phyloP scores from a whole-genome alignment of 345 rosid species.

The Nasturtium officinale region DNA sequence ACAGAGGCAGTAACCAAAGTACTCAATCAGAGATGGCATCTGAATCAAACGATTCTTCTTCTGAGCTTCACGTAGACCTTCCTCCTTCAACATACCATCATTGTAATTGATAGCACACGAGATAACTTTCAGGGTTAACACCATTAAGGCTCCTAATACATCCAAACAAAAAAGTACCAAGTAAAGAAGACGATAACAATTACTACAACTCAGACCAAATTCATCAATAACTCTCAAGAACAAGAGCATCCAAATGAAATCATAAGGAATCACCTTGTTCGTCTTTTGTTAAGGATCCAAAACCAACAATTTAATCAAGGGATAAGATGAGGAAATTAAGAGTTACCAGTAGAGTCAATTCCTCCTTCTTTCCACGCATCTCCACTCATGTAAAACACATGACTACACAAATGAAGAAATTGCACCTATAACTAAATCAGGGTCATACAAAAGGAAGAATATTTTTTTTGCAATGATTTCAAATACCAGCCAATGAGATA shows the following conservation, averaged over 20 bases:
- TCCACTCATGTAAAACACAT: constrained; percentile 98
- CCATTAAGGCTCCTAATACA: constrained; percentile 88
- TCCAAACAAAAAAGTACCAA: neutral
- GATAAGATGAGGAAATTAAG: neutral
- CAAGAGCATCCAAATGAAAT: neutral
- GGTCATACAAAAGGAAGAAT: constrained; percentile 12
- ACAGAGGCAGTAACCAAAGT: constrained; percentile 90
- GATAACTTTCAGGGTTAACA: constrained; percentile 86
- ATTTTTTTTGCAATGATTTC: neutral
- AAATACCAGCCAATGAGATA: constrained; percentile 90
- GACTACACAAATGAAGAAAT: constrained; percentile 54
- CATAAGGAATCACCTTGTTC: constrained; percentile 6
- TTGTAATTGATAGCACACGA: constrained; percentile 87
- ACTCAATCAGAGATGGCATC: constrained; percentile 85
- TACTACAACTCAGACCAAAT: neutral
- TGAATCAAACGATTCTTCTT: constrained; percentile 69
- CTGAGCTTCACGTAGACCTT: constrained; percentile 78
- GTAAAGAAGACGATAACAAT: neutral
- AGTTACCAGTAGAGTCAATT: constrained; percentile 90
- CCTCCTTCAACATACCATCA: constrained; percentile 86
- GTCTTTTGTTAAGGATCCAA: neutral
- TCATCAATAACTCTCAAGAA: constrained; percentile 14
- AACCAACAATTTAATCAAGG: too few relatives aligned
- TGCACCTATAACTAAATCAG: constrained; percentile 1
- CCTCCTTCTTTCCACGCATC: constrained; percentile 99